Conservation (phyloP, 2,329 filamentous ascomycete genomes). For the Onygenales sp. region DNA sequence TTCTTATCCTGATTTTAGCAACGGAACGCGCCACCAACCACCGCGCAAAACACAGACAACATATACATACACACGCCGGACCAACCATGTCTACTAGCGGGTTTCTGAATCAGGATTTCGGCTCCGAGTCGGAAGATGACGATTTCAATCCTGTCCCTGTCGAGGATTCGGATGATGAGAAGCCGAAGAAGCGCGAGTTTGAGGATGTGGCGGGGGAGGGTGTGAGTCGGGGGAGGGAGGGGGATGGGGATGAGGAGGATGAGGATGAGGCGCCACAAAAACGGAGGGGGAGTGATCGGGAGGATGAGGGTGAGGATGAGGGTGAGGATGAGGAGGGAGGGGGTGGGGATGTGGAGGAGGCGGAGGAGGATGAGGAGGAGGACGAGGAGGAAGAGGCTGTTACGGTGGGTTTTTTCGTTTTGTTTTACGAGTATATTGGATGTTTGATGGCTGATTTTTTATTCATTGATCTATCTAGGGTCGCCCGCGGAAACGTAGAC, state of each 20-base stretch:
- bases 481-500: conserved; percentile 69
- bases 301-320: conserved; percentile 40
- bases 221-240: conserved; percentile 6
- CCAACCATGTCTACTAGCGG: conserved; percentile 27
- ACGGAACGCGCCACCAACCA: too few species aligned
- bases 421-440: conserved; percentile 6
- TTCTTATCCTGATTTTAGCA: too few species aligned
- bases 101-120: conserved; percentile 42
- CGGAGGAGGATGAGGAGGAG: conserved; percentile 21
- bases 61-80: too few species aligned
- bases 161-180: conserved; percentile 62
- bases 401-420: conserved; percentile 28
- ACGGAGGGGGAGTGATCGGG: conserved; percentile 34
- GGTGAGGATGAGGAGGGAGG: conserved; percentile 30
- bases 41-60: too few species aligned
- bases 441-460: conserved; percentile 13
- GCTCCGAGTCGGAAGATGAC: conserved; percentile 60
- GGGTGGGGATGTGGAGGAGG: conserved; percentile 36
- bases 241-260: conserved; percentile 15
- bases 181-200: conserved; percentile 19
- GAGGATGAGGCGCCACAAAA: conserved; percentile 14
- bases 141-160: conserved; percentile 80
- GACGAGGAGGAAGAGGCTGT: conserved; percentile 47
- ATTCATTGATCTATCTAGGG: conserved; percentile 32
- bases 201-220: conserved; percentile 21